phyloP scores from a whole-genome alignment of 225 moss, liverwort and hornwort species.

The Marchantia paleacea region DNA sequence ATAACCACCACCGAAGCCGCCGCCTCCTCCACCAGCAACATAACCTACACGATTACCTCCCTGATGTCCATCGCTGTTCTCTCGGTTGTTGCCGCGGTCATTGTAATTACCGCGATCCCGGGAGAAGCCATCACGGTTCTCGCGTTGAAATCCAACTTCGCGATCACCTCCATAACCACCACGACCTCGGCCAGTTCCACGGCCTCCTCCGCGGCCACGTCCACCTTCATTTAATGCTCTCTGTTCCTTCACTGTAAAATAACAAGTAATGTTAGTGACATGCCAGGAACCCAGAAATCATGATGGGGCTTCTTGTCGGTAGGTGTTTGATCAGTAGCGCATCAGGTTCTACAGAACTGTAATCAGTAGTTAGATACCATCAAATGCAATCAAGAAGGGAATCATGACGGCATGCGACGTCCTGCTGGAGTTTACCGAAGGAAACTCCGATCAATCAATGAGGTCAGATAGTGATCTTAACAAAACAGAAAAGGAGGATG shows the following conservation, averaged over 20 bases:
- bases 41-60: constrained; percentile 40
- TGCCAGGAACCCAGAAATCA: too few species aligned
- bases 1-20: constrained; percentile 8
- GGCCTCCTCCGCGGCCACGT: constrained; percentile 48
- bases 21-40: constrained; percentile 21
- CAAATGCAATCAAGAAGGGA: too few species aligned
- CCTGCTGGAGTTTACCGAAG: too few species aligned
- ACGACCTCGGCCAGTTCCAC: constrained; percentile 45
- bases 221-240: constrained; percentile 34
- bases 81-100: constrained; percentile 51
- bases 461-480: too few species aligned
- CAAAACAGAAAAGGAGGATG: too few species aligned
- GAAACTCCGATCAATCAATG: too few species aligned
- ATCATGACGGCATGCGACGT: too few species aligned
- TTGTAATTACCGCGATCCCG: constrained; percentile 36
- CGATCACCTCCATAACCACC: constrained; percentile 36
- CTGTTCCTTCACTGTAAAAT: constrained; percentile 45
- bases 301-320: too few species aligned
- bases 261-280: not conserved
- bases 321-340: too few species aligned
- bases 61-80: constrained; percentile 43
- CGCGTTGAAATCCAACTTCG: constrained; percentile 30
- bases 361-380: too few species aligned
- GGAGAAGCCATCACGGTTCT: constrained; percentile 26
- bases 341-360: too few species aligned